These are phyloP conservation scores for Ophiostoma sp. DNA, from an alignment of 2,329 filamentous ascomycete species.

Conservation along the genomic window DNA sequence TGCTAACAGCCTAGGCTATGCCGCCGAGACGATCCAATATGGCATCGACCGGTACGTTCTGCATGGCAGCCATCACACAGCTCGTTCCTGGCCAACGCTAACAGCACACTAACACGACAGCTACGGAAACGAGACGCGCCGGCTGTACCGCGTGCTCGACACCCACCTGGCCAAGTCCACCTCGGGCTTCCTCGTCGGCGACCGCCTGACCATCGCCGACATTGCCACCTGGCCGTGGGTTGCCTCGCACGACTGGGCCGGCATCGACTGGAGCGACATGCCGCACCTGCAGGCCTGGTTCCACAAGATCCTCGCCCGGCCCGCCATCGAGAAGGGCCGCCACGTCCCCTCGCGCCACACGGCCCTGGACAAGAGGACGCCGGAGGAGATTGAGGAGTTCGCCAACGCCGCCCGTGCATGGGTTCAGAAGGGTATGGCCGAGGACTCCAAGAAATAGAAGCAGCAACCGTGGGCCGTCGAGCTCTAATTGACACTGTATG, in stretches of 20 bases:
- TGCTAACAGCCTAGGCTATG: constrained; percentile 50
- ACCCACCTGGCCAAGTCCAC: constrained; percentile 56
- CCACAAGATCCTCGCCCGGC: constrained; percentile 60
- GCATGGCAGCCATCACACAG: too few relatives aligned
- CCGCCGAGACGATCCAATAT: constrained; percentile 75
- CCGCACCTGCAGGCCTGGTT: constrained; percentile 73
- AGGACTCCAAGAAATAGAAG: constrained; percentile 43
- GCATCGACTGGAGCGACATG: constrained; percentile 68
- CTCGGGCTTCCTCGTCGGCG: constrained; percentile 59
- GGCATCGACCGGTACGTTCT: constrained; percentile 57
- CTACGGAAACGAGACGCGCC: constrained; percentile 77
- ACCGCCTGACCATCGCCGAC: constrained; percentile 69
- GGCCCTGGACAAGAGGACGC: constrained; percentile 42
- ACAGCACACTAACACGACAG: too few relatives aligned
- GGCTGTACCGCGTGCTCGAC: constrained; percentile 73
- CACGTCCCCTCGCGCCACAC: constrained; percentile 61
- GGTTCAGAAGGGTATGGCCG: constrained; percentile 61
- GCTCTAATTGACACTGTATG: too few relatives aligned
- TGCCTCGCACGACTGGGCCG: constrained; percentile 52
- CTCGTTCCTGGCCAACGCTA: too few relatives aligned
- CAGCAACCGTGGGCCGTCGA: too few relatives aligned
- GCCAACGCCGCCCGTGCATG: constrained; percentile 48
- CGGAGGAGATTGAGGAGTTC: constrained; percentile 47
- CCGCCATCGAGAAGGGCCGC: constrained; percentile 66
- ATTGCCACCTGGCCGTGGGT: constrained; percentile 80